Conservation (phyloP, 2,329 filamentous ascomycete genomes). For the Claviceps maximensis region DNA sequence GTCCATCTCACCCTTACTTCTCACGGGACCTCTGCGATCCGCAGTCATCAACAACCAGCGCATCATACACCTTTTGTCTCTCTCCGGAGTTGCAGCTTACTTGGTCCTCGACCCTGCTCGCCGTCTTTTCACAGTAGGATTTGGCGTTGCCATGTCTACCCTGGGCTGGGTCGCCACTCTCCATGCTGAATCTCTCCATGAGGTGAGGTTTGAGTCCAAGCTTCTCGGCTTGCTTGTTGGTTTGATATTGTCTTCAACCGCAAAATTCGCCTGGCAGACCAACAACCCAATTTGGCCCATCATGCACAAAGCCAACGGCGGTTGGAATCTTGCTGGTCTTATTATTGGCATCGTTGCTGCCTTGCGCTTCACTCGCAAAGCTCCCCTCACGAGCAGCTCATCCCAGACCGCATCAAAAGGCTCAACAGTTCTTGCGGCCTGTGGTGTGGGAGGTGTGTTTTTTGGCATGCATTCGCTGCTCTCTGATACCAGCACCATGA, state of each 20-base stretch:
- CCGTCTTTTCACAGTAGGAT: slow-evolving; percentile 69
- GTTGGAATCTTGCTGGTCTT: slow-evolving; percentile 79
- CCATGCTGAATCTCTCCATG: slow-evolving; percentile 62
- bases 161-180: slow-evolving; percentile 76
- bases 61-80: slow-evolving; percentile 60
- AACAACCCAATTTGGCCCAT: slow-evolving; percentile 97
- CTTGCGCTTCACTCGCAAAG: slow-evolving; percentile 58
- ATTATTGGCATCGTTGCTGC: slow-evolving; percentile 62
- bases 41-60: slow-evolving; percentile 57
- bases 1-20: slow-evolving; percentile 66
- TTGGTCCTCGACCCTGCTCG: slow-evolving; percentile 56
- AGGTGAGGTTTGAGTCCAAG: slow-evolving; percentile 64
- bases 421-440: slow-evolving; percentile 55
- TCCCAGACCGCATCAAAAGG: slow-evolving; percentile 35
- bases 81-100: slow-evolving; percentile 69
- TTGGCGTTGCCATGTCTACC: slow-evolving; percentile 68
- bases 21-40: slow-evolving; percentile 57
- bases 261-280: slow-evolving; percentile 86
- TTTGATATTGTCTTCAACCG: slow-evolving; percentile 69
- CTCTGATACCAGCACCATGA: slow-evolving; percentile 98
- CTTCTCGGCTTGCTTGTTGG: slow-evolving; percentile 72
- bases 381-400: slow-evolving; percentile 32
- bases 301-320: slow-evolving; percentile 79
- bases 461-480: slow-evolving; percentile 87
- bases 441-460: slow-evolving; percentile 71